Percentiles rank a stretch among this genome's conserved stretches.
phyloP scores from a whole-genome alignment of 176 grass and related monocot genomes.

The Rhynchospora tenuis region DNA sequence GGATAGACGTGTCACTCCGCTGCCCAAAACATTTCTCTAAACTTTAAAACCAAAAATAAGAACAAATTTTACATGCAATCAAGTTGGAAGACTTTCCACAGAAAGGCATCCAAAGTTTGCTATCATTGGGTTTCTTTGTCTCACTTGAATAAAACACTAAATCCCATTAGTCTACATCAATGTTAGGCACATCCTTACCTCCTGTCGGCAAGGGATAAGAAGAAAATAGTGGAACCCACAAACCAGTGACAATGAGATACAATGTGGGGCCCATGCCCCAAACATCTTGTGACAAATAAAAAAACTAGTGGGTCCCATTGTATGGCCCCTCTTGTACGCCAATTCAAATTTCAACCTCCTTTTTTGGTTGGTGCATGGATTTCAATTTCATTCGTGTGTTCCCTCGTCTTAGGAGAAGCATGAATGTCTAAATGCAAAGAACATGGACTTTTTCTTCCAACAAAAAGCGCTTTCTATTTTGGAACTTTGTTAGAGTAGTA shows the following conservation, averaged over 20 bases:
- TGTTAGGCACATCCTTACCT: background rate
- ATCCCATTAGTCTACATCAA: conserved; percentile 14
- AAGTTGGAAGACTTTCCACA: background rate
- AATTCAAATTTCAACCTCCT: conserved; percentile 4
- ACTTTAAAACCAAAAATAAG: background rate
- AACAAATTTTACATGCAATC: conserved; percentile 3
- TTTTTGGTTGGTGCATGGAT: conserved; percentile 32
- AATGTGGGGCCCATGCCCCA: background rate
- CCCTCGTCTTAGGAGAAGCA: conserved; percentile 20
- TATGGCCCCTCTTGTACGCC: background rate
- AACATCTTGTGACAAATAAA: conserved; percentile 3
- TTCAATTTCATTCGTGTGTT: conserved; percentile 6
- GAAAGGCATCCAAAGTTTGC: background rate
- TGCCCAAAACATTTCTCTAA: background rate
- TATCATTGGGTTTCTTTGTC: conserved; percentile 15
- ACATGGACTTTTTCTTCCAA: background rate
- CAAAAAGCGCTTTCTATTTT: conserved; percentile 8
- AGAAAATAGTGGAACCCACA: conserved; percentile 36
- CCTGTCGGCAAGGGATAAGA: conserved; percentile 60
- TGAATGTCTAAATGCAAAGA: background rate
- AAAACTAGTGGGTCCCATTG: background rate
- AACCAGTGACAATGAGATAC: background rate
- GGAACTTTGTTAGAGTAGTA: background rate
- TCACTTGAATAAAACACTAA: conserved; percentile 32
- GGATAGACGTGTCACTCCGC: background rate